These are phyloP conservation scores for Termitomyces sp. DNA, from an alignment of 768 basidiomycete species.

Conservation along the genomic window DNA sequence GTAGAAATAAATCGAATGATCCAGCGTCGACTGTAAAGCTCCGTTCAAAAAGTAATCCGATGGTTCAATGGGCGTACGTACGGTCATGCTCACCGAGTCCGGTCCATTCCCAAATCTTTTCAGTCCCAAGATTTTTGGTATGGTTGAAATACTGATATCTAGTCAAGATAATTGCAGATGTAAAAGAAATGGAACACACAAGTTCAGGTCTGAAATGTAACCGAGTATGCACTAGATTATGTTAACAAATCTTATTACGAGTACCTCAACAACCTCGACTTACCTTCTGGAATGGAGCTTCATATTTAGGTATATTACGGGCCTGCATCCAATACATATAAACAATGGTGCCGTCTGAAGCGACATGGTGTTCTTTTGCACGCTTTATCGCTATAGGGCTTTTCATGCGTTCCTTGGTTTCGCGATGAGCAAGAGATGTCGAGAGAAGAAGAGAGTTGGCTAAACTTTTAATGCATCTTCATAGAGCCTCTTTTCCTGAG, in stretches of 20 bases:
- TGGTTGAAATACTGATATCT: constrained; percentile 46
- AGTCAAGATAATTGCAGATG: constrained; percentile 4
- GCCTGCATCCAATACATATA: constrained; percentile 82
- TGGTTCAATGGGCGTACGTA: constrained; percentile 25
- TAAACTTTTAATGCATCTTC: constrained; percentile 22
- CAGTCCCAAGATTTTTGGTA: constrained; percentile 48
- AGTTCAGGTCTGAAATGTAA: constrained; percentile 73
- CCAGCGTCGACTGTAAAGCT: constrained; percentile 53
- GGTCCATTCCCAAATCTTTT: constrained; percentile 42
- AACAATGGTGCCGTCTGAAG: constrained; percentile 40
- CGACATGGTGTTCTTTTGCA: constrained; percentile 36
- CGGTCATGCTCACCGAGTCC: constrained; percentile 54
- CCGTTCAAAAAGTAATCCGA: not conserved
- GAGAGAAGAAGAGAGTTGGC: constrained; percentile 1
- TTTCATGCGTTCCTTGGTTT: constrained; percentile 49
- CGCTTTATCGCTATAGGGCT: constrained; percentile 67
- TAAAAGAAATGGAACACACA: constrained; percentile 39
- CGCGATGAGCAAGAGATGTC: not conserved
- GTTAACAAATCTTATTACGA: not conserved
- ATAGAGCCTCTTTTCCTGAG: constrained; percentile 26
- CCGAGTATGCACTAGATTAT: constrained; percentile 63
- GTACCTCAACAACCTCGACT: not conserved
- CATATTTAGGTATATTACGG: constrained; percentile 58
- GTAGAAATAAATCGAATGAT: constrained; percentile 80
- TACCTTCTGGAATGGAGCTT: constrained; percentile 74